phyloP scores from a whole-genome alignment of 2,329 filamentous ascomycete species.

The Alternaria sp. region DNA sequence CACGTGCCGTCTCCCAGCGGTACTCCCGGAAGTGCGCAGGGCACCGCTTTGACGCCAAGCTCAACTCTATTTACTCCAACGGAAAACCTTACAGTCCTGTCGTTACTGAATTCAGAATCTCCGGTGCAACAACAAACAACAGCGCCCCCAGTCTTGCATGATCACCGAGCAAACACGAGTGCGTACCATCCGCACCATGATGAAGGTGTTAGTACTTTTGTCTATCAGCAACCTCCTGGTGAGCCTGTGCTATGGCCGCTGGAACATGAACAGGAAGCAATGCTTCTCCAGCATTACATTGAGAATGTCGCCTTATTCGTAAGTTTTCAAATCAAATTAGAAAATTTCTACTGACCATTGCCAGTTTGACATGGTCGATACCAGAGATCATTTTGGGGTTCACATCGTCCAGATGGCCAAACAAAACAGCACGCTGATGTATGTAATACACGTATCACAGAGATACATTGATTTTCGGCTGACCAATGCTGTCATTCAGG shows the following conservation, averaged over 20 bases:
- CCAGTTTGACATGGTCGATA: conserved; percentile 50
- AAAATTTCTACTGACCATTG: not conserved
- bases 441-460: not conserved
- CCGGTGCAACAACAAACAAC: conserved; percentile 28
- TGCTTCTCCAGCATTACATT: conserved; percentile 49
- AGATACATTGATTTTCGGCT: not conserved
- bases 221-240: conserved; percentile 42
- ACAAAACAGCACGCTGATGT: conserved; percentile 51
- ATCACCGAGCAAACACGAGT: conserved; percentile 16
- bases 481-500: not conserved
- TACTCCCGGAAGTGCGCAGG: conserved; percentile 21
- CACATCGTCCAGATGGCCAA: conserved; percentile 50
- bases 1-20: conserved; percentile 19
- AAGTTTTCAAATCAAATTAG: conserved; percentile 4
- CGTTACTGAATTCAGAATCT: conserved; percentile 47
- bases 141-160: conserved; percentile 27
- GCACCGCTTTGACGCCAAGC: conserved; percentile 27
- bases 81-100: conserved; percentile 46
- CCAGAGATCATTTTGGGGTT: conserved; percentile 44
- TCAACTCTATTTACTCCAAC: conserved; percentile 35
- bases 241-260: conserved; percentile 47
- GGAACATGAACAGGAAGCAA: conserved; percentile 49
- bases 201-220: conserved; percentile 29
- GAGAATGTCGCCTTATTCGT: conserved; percentile 50
- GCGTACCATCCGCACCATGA: conserved; percentile 19